phyloP scores from a whole-genome alignment of 1,284 basidiomycete genomes.

The Rhizopogon parksii region DNA sequence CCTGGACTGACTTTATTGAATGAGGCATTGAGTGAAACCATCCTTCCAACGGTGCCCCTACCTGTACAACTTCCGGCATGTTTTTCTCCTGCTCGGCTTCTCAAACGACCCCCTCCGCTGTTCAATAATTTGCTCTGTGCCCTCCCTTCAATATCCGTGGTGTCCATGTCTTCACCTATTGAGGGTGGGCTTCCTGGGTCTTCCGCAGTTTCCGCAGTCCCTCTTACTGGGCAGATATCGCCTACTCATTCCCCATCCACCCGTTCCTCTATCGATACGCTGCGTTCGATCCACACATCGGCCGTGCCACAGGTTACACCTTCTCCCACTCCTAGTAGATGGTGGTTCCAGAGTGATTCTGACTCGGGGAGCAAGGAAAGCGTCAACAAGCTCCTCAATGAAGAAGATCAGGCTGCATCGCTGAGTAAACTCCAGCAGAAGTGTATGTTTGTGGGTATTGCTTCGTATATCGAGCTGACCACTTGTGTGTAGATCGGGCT shows the following conservation, averaged over 20 bases:
- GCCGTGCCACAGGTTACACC: conserved; percentile 12
- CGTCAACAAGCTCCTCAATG: conserved; percentile 42
- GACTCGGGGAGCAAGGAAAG: conserved; percentile 35
- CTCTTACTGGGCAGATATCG: conserved; percentile 28
- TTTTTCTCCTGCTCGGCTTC: conserved; percentile 27
- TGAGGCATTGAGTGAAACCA: conserved; percentile 39
- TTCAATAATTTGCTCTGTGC: conserved; percentile 55
- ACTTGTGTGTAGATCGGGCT: conserved; percentile 47
- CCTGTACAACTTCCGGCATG: conserved; percentile 40
- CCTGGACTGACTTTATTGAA: conserved; percentile 21
- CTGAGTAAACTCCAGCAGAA: conserved; percentile 54
- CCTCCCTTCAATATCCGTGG: conserved; percentile 57
- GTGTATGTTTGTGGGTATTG: conserved; percentile 42
- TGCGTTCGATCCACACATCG: conserved; percentile 48
- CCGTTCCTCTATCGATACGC: conserved; percentile 54
- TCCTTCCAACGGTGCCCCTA: conserved; percentile 37
- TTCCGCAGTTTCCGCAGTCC: conserved; percentile 30
- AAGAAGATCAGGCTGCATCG: conserved; percentile 51
- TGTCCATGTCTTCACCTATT: conserved; percentile 18
- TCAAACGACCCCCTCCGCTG: conserved; percentile 47
- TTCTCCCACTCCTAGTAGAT: conserved; percentile 31
- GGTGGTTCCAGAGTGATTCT: conserved; percentile 47
- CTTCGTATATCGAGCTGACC: conserved; percentile 2
- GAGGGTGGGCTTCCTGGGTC: conserved; percentile 16
- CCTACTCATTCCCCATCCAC: conserved; percentile 33